Base-by-base conservation (phyloP, 2,329 filamentous ascomycete species). In the Xylariomycetidae sp. region DNA sequence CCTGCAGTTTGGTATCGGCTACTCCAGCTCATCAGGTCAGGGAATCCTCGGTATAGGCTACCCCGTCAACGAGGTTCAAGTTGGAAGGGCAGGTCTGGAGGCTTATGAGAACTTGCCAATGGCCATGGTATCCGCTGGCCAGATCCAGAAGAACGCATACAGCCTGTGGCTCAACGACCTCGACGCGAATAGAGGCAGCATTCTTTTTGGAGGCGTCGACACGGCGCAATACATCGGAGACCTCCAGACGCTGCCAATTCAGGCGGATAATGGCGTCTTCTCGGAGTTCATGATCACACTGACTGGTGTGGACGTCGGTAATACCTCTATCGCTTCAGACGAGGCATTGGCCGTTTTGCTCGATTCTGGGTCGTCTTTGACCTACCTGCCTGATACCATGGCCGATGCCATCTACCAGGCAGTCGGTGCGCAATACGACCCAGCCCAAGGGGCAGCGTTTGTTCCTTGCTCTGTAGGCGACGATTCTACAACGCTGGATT, bases 11-110 rank as follows among this genome's bases (percentile, higher is more conserved):
- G 85, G 84, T 40, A 68, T 89, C 41, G 85, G 84, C 26, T 87
- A 88, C 53, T 53, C 52, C 6, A 78, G 72, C 55, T 63, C 66
- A 7, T 73, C 74, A 6, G 41, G 61, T 33, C 76, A 94, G 57
- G 86, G 86, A 25, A 87, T 97, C 26, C 60, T 96, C 14, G 89
- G 89, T 13, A 83, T 97, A 41, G 89, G 89, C 6, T 96, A 95
- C 56, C 56, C 72, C 1, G 58, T 70, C 44, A 92, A 94, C 56
- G 89, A 96, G 61, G 85, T 84, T 10, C 77, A 82, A 47, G 77
- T 85, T 28, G 70, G 71, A 32, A 68, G 75, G 42, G 72, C 67
- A 7, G 66, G 70, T 5, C 58, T 66, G 37, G 37, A 61, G 4
- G 37, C 74, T 1, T 89, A 89, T 58, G 59, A 76, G 27, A 89